phyloP scores from a whole-genome alignment of 2,329 filamentous ascomycete genomes.

The Pseudogymnoascus sp. region DNA sequence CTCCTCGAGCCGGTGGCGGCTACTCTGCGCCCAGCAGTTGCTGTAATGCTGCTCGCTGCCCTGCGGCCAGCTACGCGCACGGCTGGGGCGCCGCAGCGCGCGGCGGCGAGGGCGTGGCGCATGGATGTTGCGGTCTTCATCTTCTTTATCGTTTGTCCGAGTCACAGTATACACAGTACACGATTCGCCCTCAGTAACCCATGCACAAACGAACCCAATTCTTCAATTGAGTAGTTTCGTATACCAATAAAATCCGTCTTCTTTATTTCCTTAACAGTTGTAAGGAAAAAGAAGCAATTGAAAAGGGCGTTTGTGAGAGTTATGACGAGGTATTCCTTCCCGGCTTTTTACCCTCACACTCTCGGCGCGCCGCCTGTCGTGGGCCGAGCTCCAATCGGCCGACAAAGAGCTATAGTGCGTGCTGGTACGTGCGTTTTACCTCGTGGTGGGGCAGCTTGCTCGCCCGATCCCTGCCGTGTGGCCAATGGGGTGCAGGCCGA shows the following conservation, averaged over 20 bases:
- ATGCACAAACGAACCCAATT: too few species aligned
- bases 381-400: slow-evolving; percentile 5
- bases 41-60: neutral
- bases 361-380: neutral
- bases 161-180: too few species aligned
- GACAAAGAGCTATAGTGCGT: neutral
- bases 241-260: too few species aligned
- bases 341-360: neutral
- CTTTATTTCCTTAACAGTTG: too few species aligned
- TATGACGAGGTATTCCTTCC: neutral
- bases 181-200: neutral
- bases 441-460: neutral
- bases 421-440: neutral
- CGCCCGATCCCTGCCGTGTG: neutral
- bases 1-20: too few species aligned
- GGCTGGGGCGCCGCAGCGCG: neutral
- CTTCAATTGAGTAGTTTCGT: too few species aligned
- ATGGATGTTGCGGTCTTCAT: neutral
- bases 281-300: neutral
- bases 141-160: too few species aligned
- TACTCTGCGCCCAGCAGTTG: too few species aligned
- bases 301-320: neutral
- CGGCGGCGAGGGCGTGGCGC: neutral
- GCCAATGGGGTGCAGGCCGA: neutral
- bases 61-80: neutral